Base-by-base conservation (phyloP, 164 flowering plant species). In the Liquidambar formosana region DNA sequence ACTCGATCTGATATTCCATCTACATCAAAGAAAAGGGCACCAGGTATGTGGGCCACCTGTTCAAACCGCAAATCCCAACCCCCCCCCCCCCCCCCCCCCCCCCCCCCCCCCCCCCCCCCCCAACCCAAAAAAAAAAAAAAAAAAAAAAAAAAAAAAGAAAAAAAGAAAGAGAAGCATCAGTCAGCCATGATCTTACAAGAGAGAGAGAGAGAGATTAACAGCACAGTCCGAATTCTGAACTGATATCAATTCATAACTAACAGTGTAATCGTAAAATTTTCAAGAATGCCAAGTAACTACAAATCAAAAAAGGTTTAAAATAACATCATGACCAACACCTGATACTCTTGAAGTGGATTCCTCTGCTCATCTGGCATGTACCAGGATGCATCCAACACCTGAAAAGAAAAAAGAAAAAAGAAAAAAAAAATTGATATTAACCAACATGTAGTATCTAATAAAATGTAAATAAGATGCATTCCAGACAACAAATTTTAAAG, bases 361-460 rank as follows among this genome's bases (percentile, higher is more conserved):
- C 99, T 82, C 74, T 93, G 89, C 80, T 96, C 99, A 70, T 91
- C 86, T 62, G 99, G 98, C 99, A 96, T 96, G 83, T 96, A 96
- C 99, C 99, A 96, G 23, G 99, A 96, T 48, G 98, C 98, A 88
- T 96, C 99, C 82, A 96, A 73, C 47, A 96, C 94, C 99, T 92
- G 75, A 71, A 72, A 28, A 70, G 49, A 43, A 26, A 19, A 38
- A 59, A 4, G 33, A 28, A 48, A 47, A 28, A 25, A 3, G 5
- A 51, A 47, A 28, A 48, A 47, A 28, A 25, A 3, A 14, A 51
- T 16, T 33, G 18, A 22, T 3, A 18, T 6, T 16, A 16, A 25
- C 26, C 49, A 26, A 46, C 43, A 18, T 26, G 12, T 56, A 44
- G n/a, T 22, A 14, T 43, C 27, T 43, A n/a, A 57, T 3, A 54